These are phyloP conservation scores for Trametes maxima DNA, from an alignment of 768 basidiomycete species.

Conservation along the genomic window DNA sequence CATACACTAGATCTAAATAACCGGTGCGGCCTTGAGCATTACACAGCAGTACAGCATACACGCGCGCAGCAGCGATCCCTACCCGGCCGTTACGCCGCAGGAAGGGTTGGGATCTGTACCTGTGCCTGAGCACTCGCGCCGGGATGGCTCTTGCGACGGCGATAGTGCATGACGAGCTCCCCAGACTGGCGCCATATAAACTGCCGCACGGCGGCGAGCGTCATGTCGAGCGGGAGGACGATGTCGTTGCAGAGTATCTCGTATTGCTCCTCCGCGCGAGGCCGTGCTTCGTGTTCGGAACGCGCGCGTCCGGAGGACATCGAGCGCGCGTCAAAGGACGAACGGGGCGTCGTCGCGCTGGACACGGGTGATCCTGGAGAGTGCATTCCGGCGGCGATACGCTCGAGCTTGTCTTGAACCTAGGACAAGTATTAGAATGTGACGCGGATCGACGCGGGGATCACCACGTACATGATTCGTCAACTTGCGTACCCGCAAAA, in stretches of 20 bases:
- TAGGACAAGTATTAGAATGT: constrained; percentile 31
- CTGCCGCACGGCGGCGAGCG: constrained; percentile 87
- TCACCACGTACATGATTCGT: constrained; percentile 70
- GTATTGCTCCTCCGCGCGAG: constrained; percentile 66
- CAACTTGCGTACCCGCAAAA: constrained; percentile 85
- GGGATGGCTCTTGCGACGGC: constrained; percentile 32
- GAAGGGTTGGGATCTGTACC: too few species aligned
- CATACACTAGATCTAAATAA: too few species aligned
- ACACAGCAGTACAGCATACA: too few species aligned
- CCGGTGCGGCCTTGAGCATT: too few species aligned
- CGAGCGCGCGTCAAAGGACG: constrained; percentile 41
- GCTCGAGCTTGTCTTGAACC: constrained; percentile 86
- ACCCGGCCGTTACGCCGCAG: too few species aligned
- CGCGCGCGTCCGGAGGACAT: constrained; percentile 21
- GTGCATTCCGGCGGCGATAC: constrained; percentile 36
- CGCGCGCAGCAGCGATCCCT: too few species aligned
- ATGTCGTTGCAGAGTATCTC: constrained; percentile 89
- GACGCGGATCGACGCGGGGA: not conserved
- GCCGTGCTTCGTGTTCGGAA: constrained; percentile 24
- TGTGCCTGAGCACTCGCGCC: too few species aligned
- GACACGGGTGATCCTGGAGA: constrained; percentile 34
- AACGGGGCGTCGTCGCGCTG: constrained; percentile 36
- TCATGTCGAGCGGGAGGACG: constrained; percentile 85
- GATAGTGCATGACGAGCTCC: constrained; percentile 79
- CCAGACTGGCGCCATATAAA: constrained; percentile 81